These are phyloP conservation scores for Viola odorata DNA, from an alignment of 345 rosid species.

Conservation along the genomic window DNA sequence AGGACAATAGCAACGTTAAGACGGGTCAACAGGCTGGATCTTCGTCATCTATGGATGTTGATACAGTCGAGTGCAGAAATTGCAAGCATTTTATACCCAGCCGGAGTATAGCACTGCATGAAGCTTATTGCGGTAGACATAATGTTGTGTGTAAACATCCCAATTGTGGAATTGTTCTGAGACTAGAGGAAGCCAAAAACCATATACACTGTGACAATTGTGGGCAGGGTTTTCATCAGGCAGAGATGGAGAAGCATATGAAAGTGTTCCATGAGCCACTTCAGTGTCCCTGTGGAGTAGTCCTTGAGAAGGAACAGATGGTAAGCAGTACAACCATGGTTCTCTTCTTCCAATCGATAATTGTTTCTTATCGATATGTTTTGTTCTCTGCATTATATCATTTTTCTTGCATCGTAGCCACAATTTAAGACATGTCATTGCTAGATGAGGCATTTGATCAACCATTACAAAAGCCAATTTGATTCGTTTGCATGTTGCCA, in stretches of 20 bases:
- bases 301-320: slow-evolving; percentile 85
- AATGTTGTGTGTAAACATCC: slow-evolving; percentile 59
- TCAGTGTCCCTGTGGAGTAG: slow-evolving; percentile 70
- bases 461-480: too few relatives aligned
- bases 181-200: slow-evolving; percentile 65
- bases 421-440: background rate
- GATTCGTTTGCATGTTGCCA: too few relatives aligned
- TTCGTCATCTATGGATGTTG: slow-evolving; percentile 53
- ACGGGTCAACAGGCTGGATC: slow-evolving; percentile 53
- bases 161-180: slow-evolving; percentile 74
- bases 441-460: background rate
- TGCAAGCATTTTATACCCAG: slow-evolving; percentile 83
- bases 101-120: slow-evolving; percentile 74
- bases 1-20: slow-evolving; percentile 39
- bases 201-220: slow-evolving; percentile 84
- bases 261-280: slow-evolving; percentile 86
- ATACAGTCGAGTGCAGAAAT: slow-evolving; percentile 74
- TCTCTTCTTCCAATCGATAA: background rate
- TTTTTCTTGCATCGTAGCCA: background rate
- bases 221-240: slow-evolving; percentile 68
- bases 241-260: slow-evolving; percentile 88
- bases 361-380: background rate
- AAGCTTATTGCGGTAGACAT: slow-evolving; percentile 81
- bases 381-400: background rate
- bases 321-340: slow-evolving; percentile 30